Percentiles rank a stretch among this genome's conserved stretches.
These are phyloP conservation scores for Suillus paluster DNA, from an alignment of 768 basidiomycete genomes.

Conservation along the genomic window DNA sequence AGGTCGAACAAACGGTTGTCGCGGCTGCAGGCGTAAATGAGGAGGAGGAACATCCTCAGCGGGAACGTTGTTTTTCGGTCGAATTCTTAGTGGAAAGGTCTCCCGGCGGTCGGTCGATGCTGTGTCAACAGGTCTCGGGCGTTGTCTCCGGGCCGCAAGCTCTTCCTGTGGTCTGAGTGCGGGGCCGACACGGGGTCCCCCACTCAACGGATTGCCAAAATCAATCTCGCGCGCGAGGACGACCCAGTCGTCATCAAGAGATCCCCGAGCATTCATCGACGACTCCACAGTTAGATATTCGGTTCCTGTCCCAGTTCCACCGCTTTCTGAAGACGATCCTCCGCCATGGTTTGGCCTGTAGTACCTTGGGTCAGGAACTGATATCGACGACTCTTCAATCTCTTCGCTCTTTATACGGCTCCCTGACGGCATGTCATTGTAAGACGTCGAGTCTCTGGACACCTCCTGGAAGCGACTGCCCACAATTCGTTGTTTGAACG, in stretches of 20 bases:
- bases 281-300: constrained; percentile 23
- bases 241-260: constrained; percentile 57
- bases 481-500: constrained; percentile 62
- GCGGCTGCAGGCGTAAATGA: constrained; percentile 69
- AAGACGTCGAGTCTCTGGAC: constrained; percentile 59
- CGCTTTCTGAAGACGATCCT: constrained; percentile 8
- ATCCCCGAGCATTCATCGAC: neutral
- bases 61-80: constrained; percentile 33
- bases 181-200: constrained; percentile 23
- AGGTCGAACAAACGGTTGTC: constrained; percentile 77
- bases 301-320: constrained; percentile 10
- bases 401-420: constrained; percentile 59
- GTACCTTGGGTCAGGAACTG: constrained; percentile 44
- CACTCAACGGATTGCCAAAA: constrained; percentile 2
- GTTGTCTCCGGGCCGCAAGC: constrained; percentile 8
- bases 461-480: constrained; percentile 78
- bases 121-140: constrained; percentile 14
- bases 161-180: constrained; percentile 20
- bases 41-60: constrained; percentile 54
- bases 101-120: constrained; percentile 49
- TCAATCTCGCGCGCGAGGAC: constrained; percentile 50
- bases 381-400: constrained; percentile 48
- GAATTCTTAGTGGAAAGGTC: constrained; percentile 63
- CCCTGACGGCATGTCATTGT: constrained; percentile 64
- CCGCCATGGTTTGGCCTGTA: constrained; percentile 59